A percentile compares a stretch with the other conserved stretches of the same genome.
Conservation (phyloP, 441 rosid species). For the Cnidoscolus chayamansa region DNA sequence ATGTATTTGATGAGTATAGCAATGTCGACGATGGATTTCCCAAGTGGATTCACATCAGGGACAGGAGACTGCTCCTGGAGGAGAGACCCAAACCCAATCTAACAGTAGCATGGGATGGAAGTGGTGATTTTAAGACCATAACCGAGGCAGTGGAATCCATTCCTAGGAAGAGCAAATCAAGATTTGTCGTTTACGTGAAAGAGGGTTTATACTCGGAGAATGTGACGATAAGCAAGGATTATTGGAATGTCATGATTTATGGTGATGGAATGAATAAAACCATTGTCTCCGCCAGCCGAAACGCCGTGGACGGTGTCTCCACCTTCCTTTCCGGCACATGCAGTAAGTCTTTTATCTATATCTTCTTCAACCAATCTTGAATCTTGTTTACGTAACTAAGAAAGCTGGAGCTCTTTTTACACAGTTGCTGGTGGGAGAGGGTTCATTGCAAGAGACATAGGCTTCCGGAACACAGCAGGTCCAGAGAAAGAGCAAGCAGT, state of each 20-base stretch:
- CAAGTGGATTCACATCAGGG: conserved; percentile 40
- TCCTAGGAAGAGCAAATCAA: conserved; percentile 34
- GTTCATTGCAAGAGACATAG: conserved; percentile 32
- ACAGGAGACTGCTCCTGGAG: conserved; percentile 34
- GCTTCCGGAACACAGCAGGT: conserved; percentile 34
- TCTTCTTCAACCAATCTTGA: neutral
- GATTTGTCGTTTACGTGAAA: conserved; percentile 42
- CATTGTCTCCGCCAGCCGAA: conserved; percentile 44
- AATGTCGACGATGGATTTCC: conserved; percentile 48
- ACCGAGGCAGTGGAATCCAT: conserved; percentile 46
- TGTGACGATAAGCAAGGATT: conserved; percentile 38
- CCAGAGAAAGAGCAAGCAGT: conserved; percentile 37
- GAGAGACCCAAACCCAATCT: conserved; percentile 33
- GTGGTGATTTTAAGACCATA: conserved; percentile 41
- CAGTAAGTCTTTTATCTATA: conserved; percentile 25
- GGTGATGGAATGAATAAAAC: conserved; percentile 53
- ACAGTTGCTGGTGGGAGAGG: conserved; percentile 31
- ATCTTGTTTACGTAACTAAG: too few species aligned
- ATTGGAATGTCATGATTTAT: conserved; percentile 44
- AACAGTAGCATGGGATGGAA: conserved; percentile 54
- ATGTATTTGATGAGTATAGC: neutral
- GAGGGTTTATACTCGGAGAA: conserved; percentile 47
- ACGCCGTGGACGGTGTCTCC: conserved; percentile 44
- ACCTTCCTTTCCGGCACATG: conserved; percentile 56
- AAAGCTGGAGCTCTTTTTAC: too few species aligned